These are phyloP conservation scores for Flaveria robusta DNA, from an alignment of 129 eudicot species.

Conservation along the genomic window DNA sequence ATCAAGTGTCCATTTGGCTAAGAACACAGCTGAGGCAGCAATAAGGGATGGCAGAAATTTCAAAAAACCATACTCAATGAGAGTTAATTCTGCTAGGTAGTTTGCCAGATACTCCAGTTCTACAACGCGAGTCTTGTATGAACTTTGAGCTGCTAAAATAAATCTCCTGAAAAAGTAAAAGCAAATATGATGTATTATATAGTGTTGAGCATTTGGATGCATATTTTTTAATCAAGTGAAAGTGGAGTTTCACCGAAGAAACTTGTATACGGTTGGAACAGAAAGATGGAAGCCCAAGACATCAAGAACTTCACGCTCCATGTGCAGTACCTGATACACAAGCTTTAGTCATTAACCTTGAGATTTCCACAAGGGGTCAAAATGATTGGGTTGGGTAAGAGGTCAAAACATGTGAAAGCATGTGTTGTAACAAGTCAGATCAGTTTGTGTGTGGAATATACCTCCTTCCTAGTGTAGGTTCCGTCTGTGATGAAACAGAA, in stretches of 20 bases:
- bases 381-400: background rate
- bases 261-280: constrained; percentile 71
- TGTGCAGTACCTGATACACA: constrained; percentile 63
- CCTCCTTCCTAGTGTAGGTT: constrained; percentile 91
- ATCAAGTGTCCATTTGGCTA: constrained; percentile 95
- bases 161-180: constrained; percentile 60
- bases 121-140: constrained; percentile 67
- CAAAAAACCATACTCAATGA: constrained; percentile 71
- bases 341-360: constrained; percentile 15
- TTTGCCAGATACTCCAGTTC: constrained; percentile 81
- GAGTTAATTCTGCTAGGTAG: constrained; percentile 84
- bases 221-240: background rate
- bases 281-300: constrained; percentile 63
- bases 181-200: constrained; percentile 14
- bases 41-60: constrained; percentile 77
- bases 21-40: constrained; percentile 93
- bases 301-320: constrained; percentile 80
- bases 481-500: constrained; percentile 93
- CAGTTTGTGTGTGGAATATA: constrained; percentile 32
- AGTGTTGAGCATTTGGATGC: background rate
- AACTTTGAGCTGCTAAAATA: constrained; percentile 83
- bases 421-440: background rate
- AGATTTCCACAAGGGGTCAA: background rate
- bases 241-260: constrained; percentile 59
- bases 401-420: background rate